Percentiles rank a stretch among this genome's conserved stretches.
Conservation (phyloP, 805 yeast genomes). For the Pichia ethanolica region DNA sequence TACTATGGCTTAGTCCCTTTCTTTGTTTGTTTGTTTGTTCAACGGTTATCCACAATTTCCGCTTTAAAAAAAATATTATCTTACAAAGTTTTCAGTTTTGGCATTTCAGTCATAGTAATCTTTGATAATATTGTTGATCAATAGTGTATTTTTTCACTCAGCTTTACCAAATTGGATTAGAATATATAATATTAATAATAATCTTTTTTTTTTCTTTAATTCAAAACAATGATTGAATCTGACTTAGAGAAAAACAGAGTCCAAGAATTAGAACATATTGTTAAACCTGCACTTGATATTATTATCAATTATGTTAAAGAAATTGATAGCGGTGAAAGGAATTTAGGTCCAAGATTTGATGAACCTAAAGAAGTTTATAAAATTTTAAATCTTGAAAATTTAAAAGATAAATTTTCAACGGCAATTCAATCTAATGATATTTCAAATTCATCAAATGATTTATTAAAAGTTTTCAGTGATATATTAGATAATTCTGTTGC, state of each 20-base stretch:
- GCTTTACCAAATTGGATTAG: too few species aligned
- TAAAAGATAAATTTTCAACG: constrained; percentile 17
- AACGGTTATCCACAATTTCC: too few species aligned
- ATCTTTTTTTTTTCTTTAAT: too few species aligned
- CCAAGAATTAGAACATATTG: constrained; percentile 47
- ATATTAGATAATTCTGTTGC: constrained; percentile 63
- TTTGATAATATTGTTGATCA: too few species aligned
- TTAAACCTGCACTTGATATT: constrained; percentile 43
- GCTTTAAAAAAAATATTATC: too few species aligned
- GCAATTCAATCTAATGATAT: constrained; percentile 15
- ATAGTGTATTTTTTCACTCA: too few species aligned
- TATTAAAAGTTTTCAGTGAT: constrained; percentile 44
- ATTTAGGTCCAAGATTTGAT: constrained; percentile 42
- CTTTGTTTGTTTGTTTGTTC: too few species aligned
- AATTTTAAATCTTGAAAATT: constrained; percentile 29
- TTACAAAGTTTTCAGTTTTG: too few species aligned
- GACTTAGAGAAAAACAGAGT: constrained; percentile 44
- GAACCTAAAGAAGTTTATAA: constrained; percentile 42
- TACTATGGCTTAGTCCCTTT: too few species aligned
- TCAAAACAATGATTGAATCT: constrained; percentile 10
- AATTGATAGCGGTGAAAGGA: constrained; percentile 36
- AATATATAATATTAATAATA: too few species aligned
- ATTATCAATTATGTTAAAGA: constrained; percentile 45
- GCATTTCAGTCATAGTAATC: too few species aligned
- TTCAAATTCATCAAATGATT: constrained; percentile 26